phyloP scores from a whole-genome alignment of 2,329 filamentous ascomycete species.

The Ophiostoma populinum region DNA sequence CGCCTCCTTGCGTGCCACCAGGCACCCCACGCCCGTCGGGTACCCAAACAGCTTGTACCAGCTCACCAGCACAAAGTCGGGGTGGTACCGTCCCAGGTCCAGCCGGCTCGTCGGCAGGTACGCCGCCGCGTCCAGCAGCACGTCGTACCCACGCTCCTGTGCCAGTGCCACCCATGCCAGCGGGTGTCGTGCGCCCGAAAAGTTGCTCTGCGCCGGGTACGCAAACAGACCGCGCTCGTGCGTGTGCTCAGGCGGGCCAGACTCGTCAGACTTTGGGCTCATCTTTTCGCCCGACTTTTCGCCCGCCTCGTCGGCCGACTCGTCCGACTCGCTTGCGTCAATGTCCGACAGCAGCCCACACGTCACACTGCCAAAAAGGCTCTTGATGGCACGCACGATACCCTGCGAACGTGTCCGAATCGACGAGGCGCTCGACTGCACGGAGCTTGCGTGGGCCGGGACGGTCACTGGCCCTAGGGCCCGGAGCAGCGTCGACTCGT shows the following conservation, averaged over 20 bases:
- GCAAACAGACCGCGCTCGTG: slow-evolving; percentile 21
- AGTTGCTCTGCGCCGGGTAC: slow-evolving; percentile 29
- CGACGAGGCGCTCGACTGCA: too few species aligned
- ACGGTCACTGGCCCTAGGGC: slow-evolving; percentile 11
- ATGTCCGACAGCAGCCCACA: slow-evolving; percentile 1
- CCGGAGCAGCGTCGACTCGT: slow-evolving; percentile 12
- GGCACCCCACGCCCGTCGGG: slow-evolving; percentile 24
- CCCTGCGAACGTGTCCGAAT: too few species aligned
- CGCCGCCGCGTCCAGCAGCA: slow-evolving; percentile 23
- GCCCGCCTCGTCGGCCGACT: background rate
- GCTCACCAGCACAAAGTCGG: slow-evolving; percentile 22
- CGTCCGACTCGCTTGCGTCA: background rate
- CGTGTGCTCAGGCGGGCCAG: too few species aligned
- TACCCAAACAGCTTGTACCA: slow-evolving; percentile 27
- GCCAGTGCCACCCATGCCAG: slow-evolving; percentile 20
- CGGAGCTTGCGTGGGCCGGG: background rate
- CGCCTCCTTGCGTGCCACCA: slow-evolving; percentile 19
- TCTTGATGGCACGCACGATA: background rate
- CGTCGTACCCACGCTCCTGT: slow-evolving; percentile 22
- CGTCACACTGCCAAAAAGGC: background rate
- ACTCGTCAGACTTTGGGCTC: too few species aligned
- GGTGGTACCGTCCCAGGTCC: slow-evolving; percentile 18
- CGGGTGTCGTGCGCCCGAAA: slow-evolving; percentile 25
- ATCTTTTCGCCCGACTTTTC: too few species aligned
- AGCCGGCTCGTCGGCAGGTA: slow-evolving; percentile 21